Evolutionary conservation across 139 green algal species (phyloP), one percentile per base, ranked within the genome.

Genomic region (Deuterostichococcus epilithicus): DNA sequence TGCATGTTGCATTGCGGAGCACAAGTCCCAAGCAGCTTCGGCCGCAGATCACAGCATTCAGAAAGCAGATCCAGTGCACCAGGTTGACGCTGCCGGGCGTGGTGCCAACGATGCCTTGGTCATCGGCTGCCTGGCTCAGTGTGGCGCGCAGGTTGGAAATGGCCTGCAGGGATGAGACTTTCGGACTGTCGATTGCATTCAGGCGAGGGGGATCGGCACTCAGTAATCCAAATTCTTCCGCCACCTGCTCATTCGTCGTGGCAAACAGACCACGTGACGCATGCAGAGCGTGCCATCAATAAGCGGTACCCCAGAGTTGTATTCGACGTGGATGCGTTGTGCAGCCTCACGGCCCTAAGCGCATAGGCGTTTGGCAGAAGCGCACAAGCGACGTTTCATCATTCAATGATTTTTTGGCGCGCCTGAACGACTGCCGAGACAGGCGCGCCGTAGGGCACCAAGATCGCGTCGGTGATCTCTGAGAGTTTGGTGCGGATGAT

Each of bases 91-190:
- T 20, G 52, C 52, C 52, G 20, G 52, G 52, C 18, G 52, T 63
- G 8, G 52, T 22, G 5, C 13, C 8, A 3, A 75, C 30, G 28
- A 75, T 75, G 47, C 70, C 70, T 10, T 42, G 70, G 52, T 63
- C 76, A 15, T 76, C 63, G 18, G 42, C 22, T 30, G 34, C 22
- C 35, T 70, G 34, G 65, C 80, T 73, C 20, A 82, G 65, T 13
- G 70, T 47, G 38, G 82, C 81, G 2, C 84, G 75, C 47, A 86
- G 77, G 37, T 67, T 52, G 39, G 75, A 76, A 69, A 88, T 88
- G 67, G 72, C 76, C 20, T 66, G 6, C 0, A 86, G 13, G 13
- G 10, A 52, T 52, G 13, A 23, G 42, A 52, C 10, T 8, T 8
- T 8, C 42, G 13, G 42, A 52, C 13, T 52, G 13, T 52, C 13